A percentile compares a stretch with the other conserved stretches of the same genome.
Evolutionary conservation across 2,329 filamentous ascomycete species (phyloP).

Genomic region (Lasiodiplodia sp.): DNA sequence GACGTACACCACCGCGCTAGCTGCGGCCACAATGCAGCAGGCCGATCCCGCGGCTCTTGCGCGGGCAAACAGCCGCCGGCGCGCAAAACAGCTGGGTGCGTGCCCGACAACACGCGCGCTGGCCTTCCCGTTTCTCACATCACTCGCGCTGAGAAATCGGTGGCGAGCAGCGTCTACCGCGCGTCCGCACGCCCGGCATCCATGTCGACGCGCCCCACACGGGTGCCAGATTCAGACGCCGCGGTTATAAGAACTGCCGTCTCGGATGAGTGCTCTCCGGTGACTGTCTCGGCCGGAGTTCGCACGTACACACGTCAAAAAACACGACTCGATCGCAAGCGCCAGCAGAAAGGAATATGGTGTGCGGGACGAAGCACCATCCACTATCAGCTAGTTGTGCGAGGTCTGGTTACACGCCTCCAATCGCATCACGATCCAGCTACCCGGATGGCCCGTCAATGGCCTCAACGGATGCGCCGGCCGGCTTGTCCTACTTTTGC

Average conservation of each 20-base stretch:
- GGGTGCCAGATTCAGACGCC: background rate
- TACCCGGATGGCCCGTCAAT: conserved; percentile 20
- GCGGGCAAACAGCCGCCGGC: conserved; percentile 1
- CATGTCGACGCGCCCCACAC: conserved; percentile 10
- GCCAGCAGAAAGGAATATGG: background rate
- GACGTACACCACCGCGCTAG: conserved; percentile 1
- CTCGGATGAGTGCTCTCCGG: conserved; percentile 19
- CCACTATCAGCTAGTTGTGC: conserved; percentile 17
- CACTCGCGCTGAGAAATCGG: conserved; percentile 4
- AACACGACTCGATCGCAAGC: conserved; percentile 17
- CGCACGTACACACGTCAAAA: conserved; percentile 13
- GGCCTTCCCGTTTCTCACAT: background rate
- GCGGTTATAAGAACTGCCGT: conserved; percentile 5
- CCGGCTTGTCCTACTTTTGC: conserved; percentile 39
- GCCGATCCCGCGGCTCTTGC: background rate
- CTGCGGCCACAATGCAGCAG: background rate
- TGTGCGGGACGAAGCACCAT: conserved; percentile 15
- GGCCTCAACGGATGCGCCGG: conserved; percentile 17
- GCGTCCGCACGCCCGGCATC: conserved; percentile 16
- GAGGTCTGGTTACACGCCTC: conserved; percentile 25
- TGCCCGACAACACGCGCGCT: background rate
- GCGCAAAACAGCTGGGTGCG: background rate
- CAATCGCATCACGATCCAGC: conserved; percentile 26
- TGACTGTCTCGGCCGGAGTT: conserved; percentile 21
- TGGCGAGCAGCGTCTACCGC: conserved; percentile 25